A percentile compares a stretch with the other conserved stretches of the same genome.
Conservation (phyloP, 495 filamentous ascomycete genomes). For the Penicillium cinerascens region DNA sequence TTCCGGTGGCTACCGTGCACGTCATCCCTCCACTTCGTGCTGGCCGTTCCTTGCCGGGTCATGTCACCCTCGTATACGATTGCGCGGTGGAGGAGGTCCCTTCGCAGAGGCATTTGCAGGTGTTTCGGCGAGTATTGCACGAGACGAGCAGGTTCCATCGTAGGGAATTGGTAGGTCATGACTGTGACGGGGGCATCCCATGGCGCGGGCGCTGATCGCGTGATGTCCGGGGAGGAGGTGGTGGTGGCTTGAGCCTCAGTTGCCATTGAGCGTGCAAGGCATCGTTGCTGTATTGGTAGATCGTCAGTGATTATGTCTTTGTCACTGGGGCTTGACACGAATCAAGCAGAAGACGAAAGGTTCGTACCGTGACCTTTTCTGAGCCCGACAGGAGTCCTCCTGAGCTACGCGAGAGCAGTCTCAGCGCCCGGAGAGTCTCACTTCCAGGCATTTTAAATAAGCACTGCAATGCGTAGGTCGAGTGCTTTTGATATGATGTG, state of each 20-base stretch:
- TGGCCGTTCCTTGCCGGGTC: slow-evolving; percentile 82
- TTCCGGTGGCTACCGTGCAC: slow-evolving; percentile 79
- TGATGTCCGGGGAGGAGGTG: slow-evolving; percentile 30
- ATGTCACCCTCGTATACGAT: slow-evolving; percentile 89
- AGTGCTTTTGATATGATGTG: slow-evolving; percentile 8
- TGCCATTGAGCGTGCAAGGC: slow-evolving; percentile 67
- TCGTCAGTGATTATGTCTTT: slow-evolving; percentile 12
- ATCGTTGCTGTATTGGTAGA: slow-evolving; percentile 42
- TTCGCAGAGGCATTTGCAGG: slow-evolving; percentile 78
- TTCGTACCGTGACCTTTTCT: slow-evolving; percentile 46
- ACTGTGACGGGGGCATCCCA: slow-evolving; percentile 55
- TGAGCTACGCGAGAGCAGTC: slow-evolving; percentile 44
- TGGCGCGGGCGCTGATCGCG: slow-evolving; percentile 33
- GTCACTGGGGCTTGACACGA: neutral
- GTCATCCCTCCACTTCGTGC: slow-evolving; percentile 77
- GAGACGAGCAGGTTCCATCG: slow-evolving; percentile 79
- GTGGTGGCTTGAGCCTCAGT: slow-evolving; percentile 54
- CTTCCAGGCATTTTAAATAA: slow-evolving; percentile 36
- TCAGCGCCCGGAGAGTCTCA: slow-evolving; percentile 35
- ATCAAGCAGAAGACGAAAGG: slow-evolving; percentile 2
- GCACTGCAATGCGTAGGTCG: slow-evolving; percentile 3
- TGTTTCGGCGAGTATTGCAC: slow-evolving; percentile 76
- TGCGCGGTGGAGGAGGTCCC: slow-evolving; percentile 90
- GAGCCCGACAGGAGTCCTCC: slow-evolving; percentile 38
- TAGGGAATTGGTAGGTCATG: slow-evolving; percentile 87